phyloP scores from a whole-genome alignment of 805 yeast genomes.

The Alloascoidea africana region DNA sequence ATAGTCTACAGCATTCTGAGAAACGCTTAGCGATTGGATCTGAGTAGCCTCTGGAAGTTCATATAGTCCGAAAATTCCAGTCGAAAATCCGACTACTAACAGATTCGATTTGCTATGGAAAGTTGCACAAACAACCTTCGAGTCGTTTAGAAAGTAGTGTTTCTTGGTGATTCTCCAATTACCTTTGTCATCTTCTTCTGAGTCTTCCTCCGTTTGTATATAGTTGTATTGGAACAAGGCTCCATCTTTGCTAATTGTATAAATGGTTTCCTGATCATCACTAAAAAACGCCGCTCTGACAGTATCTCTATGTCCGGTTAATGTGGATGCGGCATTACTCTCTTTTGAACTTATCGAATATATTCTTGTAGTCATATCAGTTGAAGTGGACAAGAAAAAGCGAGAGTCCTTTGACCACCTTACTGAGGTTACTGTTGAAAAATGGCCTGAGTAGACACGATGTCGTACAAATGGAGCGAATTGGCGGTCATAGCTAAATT shows the following conservation, averaged over 20 bases:
- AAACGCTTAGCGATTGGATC: slow-evolving; percentile 82
- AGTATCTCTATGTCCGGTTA: slow-evolving; percentile 87
- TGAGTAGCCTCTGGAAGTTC: slow-evolving; percentile 71
- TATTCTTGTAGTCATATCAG: slow-evolving; percentile 79
- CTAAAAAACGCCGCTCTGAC: slow-evolving; percentile 82
- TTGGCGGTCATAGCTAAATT: slow-evolving; percentile 65
- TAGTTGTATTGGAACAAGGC: slow-evolving; percentile 31
- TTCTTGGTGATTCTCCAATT: slow-evolving; percentile 76
- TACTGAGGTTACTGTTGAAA: slow-evolving; percentile 58
- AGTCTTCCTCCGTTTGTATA: slow-evolving; percentile 8
- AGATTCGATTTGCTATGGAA: slow-evolving; percentile 63
- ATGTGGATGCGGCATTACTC: slow-evolving; percentile 65
- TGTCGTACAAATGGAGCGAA: slow-evolving; percentile 93
- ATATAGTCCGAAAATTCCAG: slow-evolving; percentile 84
- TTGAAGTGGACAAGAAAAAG: slow-evolving; percentile 72
- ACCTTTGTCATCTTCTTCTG: slow-evolving; percentile 11
- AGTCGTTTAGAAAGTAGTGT: slow-evolving; percentile 56
- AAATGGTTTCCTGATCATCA: slow-evolving; percentile 76
- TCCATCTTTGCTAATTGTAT: slow-evolving; percentile 89
- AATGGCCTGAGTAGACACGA: slow-evolving; percentile 87
- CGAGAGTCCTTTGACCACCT: slow-evolving; percentile 89
- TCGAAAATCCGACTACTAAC: slow-evolving; percentile 76
- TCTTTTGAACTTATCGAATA: slow-evolving; percentile 62
- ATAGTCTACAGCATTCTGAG: slow-evolving; percentile 77
- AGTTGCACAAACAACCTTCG: slow-evolving; percentile 64